Percentiles rank a stretch among this genome's conserved stretches.
Conservation (phyloP, 1,139 yeast species). For the Torulaspora globosa region DNA sequence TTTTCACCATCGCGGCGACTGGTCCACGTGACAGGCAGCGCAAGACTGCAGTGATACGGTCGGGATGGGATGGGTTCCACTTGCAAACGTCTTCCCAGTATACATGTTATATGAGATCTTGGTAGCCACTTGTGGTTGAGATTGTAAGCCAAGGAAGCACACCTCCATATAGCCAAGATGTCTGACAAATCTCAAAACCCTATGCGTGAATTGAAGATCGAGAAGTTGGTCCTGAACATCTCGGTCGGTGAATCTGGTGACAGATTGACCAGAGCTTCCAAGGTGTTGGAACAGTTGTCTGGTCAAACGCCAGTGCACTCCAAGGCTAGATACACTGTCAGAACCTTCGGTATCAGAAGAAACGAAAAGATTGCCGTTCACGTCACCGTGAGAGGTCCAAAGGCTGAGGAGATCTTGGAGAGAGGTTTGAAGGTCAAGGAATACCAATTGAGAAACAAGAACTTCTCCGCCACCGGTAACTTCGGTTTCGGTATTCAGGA, state of each 20-base stretch:
- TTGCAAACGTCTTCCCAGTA: neutral
- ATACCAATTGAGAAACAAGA: conserved; percentile 89
- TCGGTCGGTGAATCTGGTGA: conserved; percentile 99
- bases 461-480: conserved; percentile 99
- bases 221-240: conserved; percentile 98
- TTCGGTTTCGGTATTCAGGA: conserved; percentile 99
- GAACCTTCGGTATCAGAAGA: conserved; percentile 99
- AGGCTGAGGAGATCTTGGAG: conserved; percentile 99
- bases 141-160: conserved; percentile 9
- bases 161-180: conserved; percentile 33
- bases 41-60: neutral
- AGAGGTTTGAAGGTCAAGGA: conserved; percentile 99
- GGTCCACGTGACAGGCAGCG: neutral
- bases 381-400: conserved; percentile 99
- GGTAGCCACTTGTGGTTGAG: no score
- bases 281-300: conserved; percentile 98
- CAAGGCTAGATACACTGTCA: conserved; percentile 99
- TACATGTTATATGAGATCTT: no score
- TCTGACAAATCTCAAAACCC: conserved; percentile 55
- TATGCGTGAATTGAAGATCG: conserved; percentile 99
- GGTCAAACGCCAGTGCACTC: conserved; percentile 99
- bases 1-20: neutral
- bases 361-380: conserved; percentile 99
- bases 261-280: conserved; percentile 99
- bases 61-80: neutral